A percentile compares a stretch with the other conserved stretches of the same genome.
Evolutionary conservation across 805 yeast species (phyloP).

Genomic region (Metschnikowia santaceciliae): DNA sequence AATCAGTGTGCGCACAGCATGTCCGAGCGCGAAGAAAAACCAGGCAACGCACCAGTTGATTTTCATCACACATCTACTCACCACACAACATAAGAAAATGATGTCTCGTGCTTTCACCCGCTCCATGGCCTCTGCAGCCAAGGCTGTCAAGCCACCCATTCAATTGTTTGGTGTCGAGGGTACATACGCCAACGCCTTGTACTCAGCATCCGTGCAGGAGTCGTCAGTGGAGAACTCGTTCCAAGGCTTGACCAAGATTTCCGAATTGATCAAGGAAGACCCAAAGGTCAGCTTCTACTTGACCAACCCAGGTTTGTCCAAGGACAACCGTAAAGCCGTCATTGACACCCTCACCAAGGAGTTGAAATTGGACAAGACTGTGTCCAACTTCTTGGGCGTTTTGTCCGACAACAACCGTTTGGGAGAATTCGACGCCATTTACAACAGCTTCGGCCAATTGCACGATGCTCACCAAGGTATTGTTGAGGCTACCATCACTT

Average conservation of each 20-base stretch:
- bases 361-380: conserved; percentile 60
- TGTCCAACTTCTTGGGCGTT: conserved; percentile 74
- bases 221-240: conserved; percentile 69
- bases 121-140: conserved; percentile 68
- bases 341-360: conserved; percentile 53
- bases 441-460: conserved; percentile 68
- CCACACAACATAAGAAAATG: conserved; percentile 28
- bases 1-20: conserved; percentile 9
- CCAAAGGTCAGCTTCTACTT: conserved; percentile 58
- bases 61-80: conserved; percentile 2
- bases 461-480: conserved; percentile 88
- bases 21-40: conserved; percentile 11
- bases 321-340: conserved; percentile 67
- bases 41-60: conserved; percentile 2
- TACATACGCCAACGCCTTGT: conserved; percentile 93
- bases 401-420: conserved; percentile 95
- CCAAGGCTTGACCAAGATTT: conserved; percentile 58
- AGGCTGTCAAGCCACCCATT: conserved; percentile 75
- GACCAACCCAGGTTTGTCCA: conserved; percentile 78
- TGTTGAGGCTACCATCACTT: conserved; percentile 89
- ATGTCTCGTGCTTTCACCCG: conserved; percentile 65
- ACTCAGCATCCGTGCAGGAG: conserved; percentile 83
- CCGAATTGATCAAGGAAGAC: conserved; percentile 56
- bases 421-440: conserved; percentile 59
- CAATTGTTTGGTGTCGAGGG: conserved; percentile 95